phyloP scores from a whole-genome alignment of 495 filamentous ascomycete genomes.

The Geopyxis carbonaria region DNA sequence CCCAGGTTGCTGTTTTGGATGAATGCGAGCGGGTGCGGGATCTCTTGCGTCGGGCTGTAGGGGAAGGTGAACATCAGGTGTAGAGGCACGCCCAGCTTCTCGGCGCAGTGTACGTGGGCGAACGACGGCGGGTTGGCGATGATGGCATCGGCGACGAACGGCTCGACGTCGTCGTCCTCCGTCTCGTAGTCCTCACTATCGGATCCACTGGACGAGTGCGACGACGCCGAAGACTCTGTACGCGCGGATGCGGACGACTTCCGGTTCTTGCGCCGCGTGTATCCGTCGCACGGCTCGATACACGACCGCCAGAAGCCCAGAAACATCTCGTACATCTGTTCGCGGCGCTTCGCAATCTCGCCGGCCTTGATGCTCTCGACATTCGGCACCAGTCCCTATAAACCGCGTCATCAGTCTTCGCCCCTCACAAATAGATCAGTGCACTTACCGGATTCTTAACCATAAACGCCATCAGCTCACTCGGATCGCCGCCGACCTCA shows the following conservation, averaged over 20 bases:
- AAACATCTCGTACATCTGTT: conserved; percentile 46
- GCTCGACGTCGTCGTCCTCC: conserved; percentile 13
- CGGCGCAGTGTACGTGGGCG: conserved; percentile 48
- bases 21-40: conserved; percentile 57
- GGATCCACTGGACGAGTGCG: background rate
- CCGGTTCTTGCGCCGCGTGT: conserved; percentile 9
- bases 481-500: conserved; percentile 51
- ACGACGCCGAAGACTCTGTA: conserved; percentile 13
- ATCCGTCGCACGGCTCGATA: conserved; percentile 34
- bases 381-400: conserved; percentile 43
- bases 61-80: conserved; percentile 53
- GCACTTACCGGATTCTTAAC: conserved; percentile 46
- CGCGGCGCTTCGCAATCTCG: conserved; percentile 41
- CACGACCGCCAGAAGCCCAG: conserved; percentile 46
- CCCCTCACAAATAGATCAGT: background rate
- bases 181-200: conserved; percentile 1
- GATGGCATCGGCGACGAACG: conserved; percentile 56
- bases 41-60: conserved; percentile 49
- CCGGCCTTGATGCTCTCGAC: conserved; percentile 47
- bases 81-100: conserved; percentile 45
- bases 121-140: conserved; percentile 54
- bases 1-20: conserved; percentile 46
- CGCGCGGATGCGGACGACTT: conserved; percentile 10
- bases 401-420: conserved; percentile 6
- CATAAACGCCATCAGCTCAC: conserved; percentile 67